Evolutionary conservation across 2,329 filamentous ascomycete species (phyloP), one percentile per base, ranked within the genome.

Genomic region (Plenodomus lindquistii): DNA sequence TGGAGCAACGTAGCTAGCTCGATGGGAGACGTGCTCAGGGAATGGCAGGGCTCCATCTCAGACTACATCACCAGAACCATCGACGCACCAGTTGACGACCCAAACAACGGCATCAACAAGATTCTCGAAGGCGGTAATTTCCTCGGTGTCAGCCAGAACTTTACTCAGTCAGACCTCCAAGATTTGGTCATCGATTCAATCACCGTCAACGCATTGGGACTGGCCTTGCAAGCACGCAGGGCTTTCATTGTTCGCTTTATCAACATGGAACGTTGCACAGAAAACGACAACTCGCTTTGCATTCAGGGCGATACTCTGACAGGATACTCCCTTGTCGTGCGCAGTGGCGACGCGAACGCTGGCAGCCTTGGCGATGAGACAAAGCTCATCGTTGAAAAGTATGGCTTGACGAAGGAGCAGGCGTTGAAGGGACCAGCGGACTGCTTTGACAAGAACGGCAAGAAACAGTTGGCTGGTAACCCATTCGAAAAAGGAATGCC

Each of bases 91-190:
- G 10, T 24, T 10, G 22, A 24, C 10, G 22, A 24, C 22, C 22
- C 22, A 10, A 10, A 24, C 22, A 24, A 43, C 15, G 39, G 48
- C 2, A 51, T 51, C 27, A 42, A 22, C 19, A 39, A 16, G 9
- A 37, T 51, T 4, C 16, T 51, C 27, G 43, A 42, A 17, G 43
- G 43, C 15, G 48, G 48, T 6, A 22, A 2, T 17, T 51, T 51
- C 37, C 24, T 51, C 8, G 48, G 48, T n/a, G 18, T 44, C 10
- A 51, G 39, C 39, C 36, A 40, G 29, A 51, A 51, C 43, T 51
- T 51, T 22, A 51, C 43, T n/a, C 48, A 51, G 24, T 37, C 22
- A 15, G 48, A 46, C 24, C 17, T 51, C 15, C 43, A 46, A 31
- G 11, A 21, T 7, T 8, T 13, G 10, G 40, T 51, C 13, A 46